phyloP scores from a whole-genome alignment of 2,329 filamentous ascomycete genomes.

The Aplosporella prunicola region DNA sequence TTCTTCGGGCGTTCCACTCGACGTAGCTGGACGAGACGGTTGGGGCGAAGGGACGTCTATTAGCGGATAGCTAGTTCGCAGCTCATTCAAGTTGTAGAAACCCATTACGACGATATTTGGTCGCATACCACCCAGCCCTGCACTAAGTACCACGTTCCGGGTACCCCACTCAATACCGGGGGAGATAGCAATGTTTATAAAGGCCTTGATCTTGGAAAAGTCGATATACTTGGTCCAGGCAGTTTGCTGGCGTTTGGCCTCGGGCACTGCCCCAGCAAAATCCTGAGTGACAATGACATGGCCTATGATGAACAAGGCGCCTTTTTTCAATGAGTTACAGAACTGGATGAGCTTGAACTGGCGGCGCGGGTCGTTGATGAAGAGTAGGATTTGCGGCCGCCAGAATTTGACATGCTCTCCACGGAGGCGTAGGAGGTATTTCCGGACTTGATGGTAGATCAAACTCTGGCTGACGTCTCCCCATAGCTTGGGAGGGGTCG shows the following conservation, averaged over 20 bases:
- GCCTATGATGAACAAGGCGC: slow-evolving; percentile 72
- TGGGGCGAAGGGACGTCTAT: slow-evolving; percentile 46
- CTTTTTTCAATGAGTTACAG: slow-evolving; percentile 86
- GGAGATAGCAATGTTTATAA: slow-evolving; percentile 77
- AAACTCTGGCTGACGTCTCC: slow-evolving; percentile 83
- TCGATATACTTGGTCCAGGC: slow-evolving; percentile 84
- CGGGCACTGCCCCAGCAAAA: slow-evolving; percentile 67
- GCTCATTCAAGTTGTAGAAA: slow-evolving; percentile 71
- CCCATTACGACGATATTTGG: slow-evolving; percentile 79
- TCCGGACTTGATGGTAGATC: slow-evolving; percentile 81
- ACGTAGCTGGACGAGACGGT: slow-evolving; percentile 20
- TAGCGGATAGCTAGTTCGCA: slow-evolving; percentile 51
- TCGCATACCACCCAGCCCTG: slow-evolving; percentile 77
- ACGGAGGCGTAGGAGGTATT: slow-evolving; percentile 72
- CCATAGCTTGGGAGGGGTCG: slow-evolving; percentile 78
- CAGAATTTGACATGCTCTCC: slow-evolving; percentile 92
- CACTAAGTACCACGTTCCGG: slow-evolving; percentile 70
- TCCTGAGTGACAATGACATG: slow-evolving; percentile 82
- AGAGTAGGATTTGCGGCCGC: slow-evolving; percentile 76
- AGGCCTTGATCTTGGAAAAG: slow-evolving; percentile 77
- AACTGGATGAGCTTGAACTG: slow-evolving; percentile 82
- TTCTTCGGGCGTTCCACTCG: background rate
- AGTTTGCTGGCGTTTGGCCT: slow-evolving; percentile 70
- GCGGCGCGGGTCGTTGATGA: slow-evolving; percentile 72
- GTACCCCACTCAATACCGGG: slow-evolving; percentile 78